A percentile compares a stretch with the other conserved stretches of the same genome.
Conservation (phyloP, 2,329 filamentous ascomycete genomes). For the Aspergillus glaucus region DNA sequence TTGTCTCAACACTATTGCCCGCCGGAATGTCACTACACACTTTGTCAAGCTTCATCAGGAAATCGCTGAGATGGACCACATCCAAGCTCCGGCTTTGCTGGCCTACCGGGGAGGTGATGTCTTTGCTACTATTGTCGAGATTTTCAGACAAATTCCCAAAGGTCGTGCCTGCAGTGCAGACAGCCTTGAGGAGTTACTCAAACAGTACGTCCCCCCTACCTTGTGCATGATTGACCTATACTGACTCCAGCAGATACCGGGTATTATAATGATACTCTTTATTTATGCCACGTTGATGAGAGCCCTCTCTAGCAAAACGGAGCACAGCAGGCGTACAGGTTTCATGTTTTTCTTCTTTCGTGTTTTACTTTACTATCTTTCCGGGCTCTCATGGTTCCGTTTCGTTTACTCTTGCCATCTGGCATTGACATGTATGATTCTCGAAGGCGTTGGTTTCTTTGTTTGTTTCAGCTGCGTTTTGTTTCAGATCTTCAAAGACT, state of each 20-base stretch:
- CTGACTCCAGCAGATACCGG: not conserved
- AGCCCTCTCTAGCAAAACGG: not conserved
- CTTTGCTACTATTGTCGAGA: conserved; percentile 80
- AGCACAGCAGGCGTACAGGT: not conserved
- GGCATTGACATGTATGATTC: too few species aligned
- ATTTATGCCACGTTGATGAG: not conserved
- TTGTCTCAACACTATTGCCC: conserved; percentile 69
- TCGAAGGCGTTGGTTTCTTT: too few species aligned
- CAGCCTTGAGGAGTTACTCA: conserved; percentile 53
- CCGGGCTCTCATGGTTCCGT: too few species aligned
- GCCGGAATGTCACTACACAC: conserved; percentile 62
- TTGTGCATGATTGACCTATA: not conserved
- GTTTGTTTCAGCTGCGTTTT: too few species aligned
- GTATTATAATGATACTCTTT: not conserved
- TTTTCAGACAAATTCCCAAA: conserved; percentile 76
- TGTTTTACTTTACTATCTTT: too few species aligned
- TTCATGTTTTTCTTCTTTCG: not conserved
- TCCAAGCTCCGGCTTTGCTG: conserved; percentile 78
- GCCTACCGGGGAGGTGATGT: conserved; percentile 87
- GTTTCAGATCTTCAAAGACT: too few species aligned
- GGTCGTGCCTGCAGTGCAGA: conserved; percentile 45
- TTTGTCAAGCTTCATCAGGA: conserved; percentile 89
- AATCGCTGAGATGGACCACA: conserved; percentile 89
- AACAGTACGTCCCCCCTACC: conserved; percentile 40
- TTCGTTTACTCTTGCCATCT: too few species aligned